Evolutionary conservation across 805 yeast species (phyloP), one percentile per base, ranked within the genome.

Genomic region (Jamesozyma jinghongensis): DNA sequence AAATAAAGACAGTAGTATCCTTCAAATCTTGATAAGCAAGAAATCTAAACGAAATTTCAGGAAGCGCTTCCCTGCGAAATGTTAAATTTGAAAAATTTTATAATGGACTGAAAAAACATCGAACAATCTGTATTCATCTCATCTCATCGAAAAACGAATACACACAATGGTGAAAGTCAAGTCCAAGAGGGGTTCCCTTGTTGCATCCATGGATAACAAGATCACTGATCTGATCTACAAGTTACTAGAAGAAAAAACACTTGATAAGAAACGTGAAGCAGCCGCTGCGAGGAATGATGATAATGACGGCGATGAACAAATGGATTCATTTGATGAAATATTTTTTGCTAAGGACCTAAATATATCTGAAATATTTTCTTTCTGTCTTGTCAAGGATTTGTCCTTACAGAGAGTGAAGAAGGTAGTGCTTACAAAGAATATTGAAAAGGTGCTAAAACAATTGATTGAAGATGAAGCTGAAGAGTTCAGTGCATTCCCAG

Each of bases 401-500:
- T 73, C 80, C 26, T 66, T 87, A 50, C 71, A 74, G 43, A 66
- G 97, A 44, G 76, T 79, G 51, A 88, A 87, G 58, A 76, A 75
- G 43, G 72, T 69, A 7, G 62, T 73, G 8, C 59, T 88, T 40
- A 81, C 77, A 46, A 76, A 77, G 48, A 69, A 84, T 3, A 72
- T 85, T 3, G 83, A 77, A 25, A 70, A 73, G 30, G 79, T 78
- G 0, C 66, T 81, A 54, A 63, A 66, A 32, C 66, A 69, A 25
- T 68, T 81, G 3, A 63, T 76, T 26, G 74, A 69, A 13, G 85
- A 79, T 41, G 92, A 83, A 55, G 67, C 65, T 22, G 73, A 71
- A 39, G 85, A 82, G 48, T 66, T 78, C 32, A 47, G 47, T 14
- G 45, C 48, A 2, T 46, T 49, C 32, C 49, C 50, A 5, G 52